These are phyloP conservation scores for Yamadazyma pseudoaaseri DNA, from an alignment of 1,139 yeast species.

Conservation along the genomic window DNA sequence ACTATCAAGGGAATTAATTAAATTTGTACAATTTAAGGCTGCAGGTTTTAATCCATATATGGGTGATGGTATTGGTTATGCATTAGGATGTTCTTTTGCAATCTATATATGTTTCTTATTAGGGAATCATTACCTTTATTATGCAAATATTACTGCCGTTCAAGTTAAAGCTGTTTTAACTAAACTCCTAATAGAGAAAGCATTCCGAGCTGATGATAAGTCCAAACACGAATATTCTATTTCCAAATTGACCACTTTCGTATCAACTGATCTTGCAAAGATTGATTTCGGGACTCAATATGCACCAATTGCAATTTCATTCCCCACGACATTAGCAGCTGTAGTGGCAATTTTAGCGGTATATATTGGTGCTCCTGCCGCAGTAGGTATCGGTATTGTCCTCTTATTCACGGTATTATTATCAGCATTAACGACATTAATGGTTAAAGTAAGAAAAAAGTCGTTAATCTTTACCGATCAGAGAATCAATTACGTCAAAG, in stretches of 20 bases:
- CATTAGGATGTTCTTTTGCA: slow-evolving; percentile 28
- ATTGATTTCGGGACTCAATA: slow-evolving; percentile 35
- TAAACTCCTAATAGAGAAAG: slow-evolving; percentile 64
- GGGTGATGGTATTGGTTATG: slow-evolving; percentile 38
- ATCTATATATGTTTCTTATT: slow-evolving; percentile 18
- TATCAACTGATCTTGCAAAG: slow-evolving; percentile 38
- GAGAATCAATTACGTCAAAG: slow-evolving; percentile 34
- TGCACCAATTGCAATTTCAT: slow-evolving; percentile 28
- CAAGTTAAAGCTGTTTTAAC: slow-evolving; percentile 65
- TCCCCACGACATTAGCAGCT: slow-evolving; percentile 30
- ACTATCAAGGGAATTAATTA: slow-evolving; percentile 27
- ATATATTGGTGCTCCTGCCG: slow-evolving; percentile 35
- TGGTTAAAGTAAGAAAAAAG: slow-evolving; percentile 25
- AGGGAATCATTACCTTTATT: slow-evolving; percentile 20
- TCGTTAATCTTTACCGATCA: slow-evolving; percentile 33
- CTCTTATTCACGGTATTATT: slow-evolving; percentile 24
- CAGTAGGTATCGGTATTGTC: slow-evolving; percentile 34
- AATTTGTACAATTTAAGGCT: slow-evolving; percentile 26
- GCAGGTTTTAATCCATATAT: slow-evolving; percentile 19
- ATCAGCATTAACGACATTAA: slow-evolving; percentile 21
- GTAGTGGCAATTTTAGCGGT: slow-evolving; percentile 31
- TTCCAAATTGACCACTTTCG: slow-evolving; percentile 62
- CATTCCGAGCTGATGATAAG: slow-evolving; percentile 58
- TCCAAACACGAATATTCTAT: slow-evolving; percentile 60
- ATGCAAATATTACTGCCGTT: slow-evolving; percentile 51